Base-by-base conservation (phyloP, 345 rosid genomes). In the Rhizophora apiculata region DNA sequence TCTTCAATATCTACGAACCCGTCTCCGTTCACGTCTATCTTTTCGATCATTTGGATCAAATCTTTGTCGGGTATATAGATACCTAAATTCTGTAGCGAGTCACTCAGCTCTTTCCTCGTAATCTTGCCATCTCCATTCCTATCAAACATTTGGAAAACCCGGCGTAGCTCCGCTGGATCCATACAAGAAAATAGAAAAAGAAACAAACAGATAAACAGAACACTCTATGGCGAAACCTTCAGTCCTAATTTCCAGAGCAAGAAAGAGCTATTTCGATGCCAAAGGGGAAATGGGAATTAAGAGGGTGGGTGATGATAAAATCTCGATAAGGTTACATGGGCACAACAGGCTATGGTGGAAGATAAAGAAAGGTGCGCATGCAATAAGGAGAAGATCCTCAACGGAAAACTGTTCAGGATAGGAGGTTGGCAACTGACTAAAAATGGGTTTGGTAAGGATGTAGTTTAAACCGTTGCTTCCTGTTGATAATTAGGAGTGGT, bases 111-210 rank as follows among this genome's bases (percentile, higher is more conserved):
- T 63, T 84, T 80, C 61, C 79, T 85, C 0, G 97, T 90, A 72
- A 95, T 87, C 78, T 80, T 87, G 0, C 97, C 98, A 22, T 95
- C 99, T 51, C 94, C 94, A 20, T 95, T 90, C 69, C 72, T 82
- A 63, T 92, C 99, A 8, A 92, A 95, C 98, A 95, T 92, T 74
- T 92, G 92, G 64, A 95, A 92, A 52, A 95, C 88, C 63, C 97
- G 79, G 5, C 83, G 83, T 19, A 87, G 85, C 79, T 92, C 97
- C 1, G 85, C 81, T 16, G 85, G 82, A 68, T 90, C 97, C 93
- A 90, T 89, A 1, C 26, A 7, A 6, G 8, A 8, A 16, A 11
- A 27, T 9, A 9, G 60, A 6, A 16, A 31, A 31, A 31, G 34
- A 31, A 29, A 52, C 56, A 8, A 43, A 22, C 5, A 8, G 6